Base-by-base conservation (phyloP, 2,329 filamentous ascomycete genomes). In the Hypoxylon sp. region DNA sequence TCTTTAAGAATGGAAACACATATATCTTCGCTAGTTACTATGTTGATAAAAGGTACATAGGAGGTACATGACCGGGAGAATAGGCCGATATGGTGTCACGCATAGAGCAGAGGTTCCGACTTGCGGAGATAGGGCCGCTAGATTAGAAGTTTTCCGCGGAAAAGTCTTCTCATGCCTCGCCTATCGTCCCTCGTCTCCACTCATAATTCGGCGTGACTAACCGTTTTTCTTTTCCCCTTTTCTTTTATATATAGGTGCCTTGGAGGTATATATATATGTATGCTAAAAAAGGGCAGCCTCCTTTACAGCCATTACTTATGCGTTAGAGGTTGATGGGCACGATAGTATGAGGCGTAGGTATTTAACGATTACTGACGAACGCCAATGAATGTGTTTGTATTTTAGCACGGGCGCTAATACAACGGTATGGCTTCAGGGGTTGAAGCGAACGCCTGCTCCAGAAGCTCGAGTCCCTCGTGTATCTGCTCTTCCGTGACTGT, bases 361-460 rank as follows among this genome's bases (percentile, higher is more conserved):
- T 43, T 10, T 9, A 17, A 17, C 17, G 28, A 10, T 17, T 10
- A 14, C 17, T 11, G 1, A 50, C 13, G n/a, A 51, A 21, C 21
- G n/a, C 30, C n/a, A 34, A 19, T 4, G 17, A 25, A 23, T 46
- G 23, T 49, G 23, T n/a, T n/a, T n/a, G 9, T 14, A 43, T n/a
- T n/a, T 2, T n/a, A 19, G 5, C 41, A 14, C 10, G 38, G 9
- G 5, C 5, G 28, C 28, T 73, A 74, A 60, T 76, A 76, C 17
- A 79, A 53, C 23, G 77, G 76, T 67, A 77, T 65, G 7, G 74
- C 75, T 2, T 76, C 79, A 38, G 74, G 71, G 7, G 76, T 79
- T 38, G 74, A 73, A 25, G 73, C 74, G 51, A 90, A 85, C 0
- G 87, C 86, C 72, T 85, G 78, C 71, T 90, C 88, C 65, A 91